Base-by-base conservation (phyloP, 2,329 filamentous ascomycete genomes). In the Chrysosporium keratinophilum region DNA sequence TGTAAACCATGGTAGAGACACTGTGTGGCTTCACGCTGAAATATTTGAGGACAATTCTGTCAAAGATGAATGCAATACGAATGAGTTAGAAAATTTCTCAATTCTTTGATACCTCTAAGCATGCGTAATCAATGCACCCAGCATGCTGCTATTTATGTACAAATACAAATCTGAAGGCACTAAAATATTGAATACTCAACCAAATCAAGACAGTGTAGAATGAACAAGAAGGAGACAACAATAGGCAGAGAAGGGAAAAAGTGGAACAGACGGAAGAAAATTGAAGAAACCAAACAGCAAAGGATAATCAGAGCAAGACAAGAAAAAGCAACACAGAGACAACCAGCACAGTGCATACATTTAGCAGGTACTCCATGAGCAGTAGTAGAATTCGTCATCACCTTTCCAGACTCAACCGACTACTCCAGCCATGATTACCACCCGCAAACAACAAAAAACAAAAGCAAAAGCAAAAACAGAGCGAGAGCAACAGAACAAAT, bases 401-500 rank as follows among this genome's bases (percentile, higher is more conserved):
- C 23, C 23, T 7, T 28, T 28, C 23, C 23, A 28, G 23, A 28
- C 7, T 28, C 23, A 28, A 28, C 23, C 23, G 23, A 28, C 23
- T 28, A 28, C 23, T 28, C 23, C 23, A 28, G 23, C 23, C 23
- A 28, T 28, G 23, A 28, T 28, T 40, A 31, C 44, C 15, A 6
- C 3, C 23, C 45, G 14, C 19, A 12, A 44, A 45, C 23, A 33
- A 2, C 12, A n/a, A 11, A 10, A 46, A 5, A 37, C 7, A 15
- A 34, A 19, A 7, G 3, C 3, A 9, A 42, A 42, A 19, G 19
- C 12, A 42, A 42, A 42, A 3, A 19, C 12, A 42, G n/a, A 15
- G 31, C 35, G 34, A 46, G 15, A 39, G 37, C 43, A 55, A 54
- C 23, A 20, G 46, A 41, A 57, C 46, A 43, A 41, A 4, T 10